These are phyloP conservation scores for Neodidymelliopsis sp. DNA, from an alignment of 2,329 filamentous ascomycete genomes.

Conservation along the genomic window DNA sequence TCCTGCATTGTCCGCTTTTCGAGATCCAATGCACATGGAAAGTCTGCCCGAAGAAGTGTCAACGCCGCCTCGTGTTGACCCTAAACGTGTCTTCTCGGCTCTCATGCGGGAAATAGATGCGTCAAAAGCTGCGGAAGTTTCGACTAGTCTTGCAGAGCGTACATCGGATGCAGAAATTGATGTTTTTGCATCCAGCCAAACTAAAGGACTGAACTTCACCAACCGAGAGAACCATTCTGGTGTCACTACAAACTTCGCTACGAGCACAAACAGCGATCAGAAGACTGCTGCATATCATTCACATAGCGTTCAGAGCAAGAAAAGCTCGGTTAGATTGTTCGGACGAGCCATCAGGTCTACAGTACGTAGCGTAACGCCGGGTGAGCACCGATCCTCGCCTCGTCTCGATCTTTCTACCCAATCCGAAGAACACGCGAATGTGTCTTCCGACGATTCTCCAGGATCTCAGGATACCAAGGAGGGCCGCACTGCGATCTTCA, in stretches of 20 bases:
- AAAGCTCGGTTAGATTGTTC: conserved; percentile 38
- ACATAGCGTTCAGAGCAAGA: conserved; percentile 30
- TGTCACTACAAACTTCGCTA: conserved; percentile 16
- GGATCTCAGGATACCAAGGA: not conserved
- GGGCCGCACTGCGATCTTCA: not conserved
- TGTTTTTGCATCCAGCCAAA: conserved; percentile 35
- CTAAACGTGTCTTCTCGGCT: conserved; percentile 47
- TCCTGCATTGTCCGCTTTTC: conserved; percentile 36
- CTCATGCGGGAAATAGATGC: conserved; percentile 45
- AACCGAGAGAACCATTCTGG: conserved; percentile 22
- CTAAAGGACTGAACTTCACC: conserved; percentile 23
- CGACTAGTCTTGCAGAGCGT: not conserved
- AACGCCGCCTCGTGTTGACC: conserved; percentile 37
- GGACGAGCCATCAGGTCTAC: conserved; percentile 43
- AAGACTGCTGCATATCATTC: conserved; percentile 19
- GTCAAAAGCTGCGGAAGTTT: conserved; percentile 18
- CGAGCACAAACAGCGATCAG: conserved; percentile 19
- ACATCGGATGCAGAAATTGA: conserved; percentile 34
- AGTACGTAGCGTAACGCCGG: conserved; percentile 49
- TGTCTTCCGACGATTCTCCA: conserved; percentile 13
- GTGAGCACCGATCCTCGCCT: conserved; percentile 22
- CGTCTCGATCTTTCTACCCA: conserved; percentile 12
- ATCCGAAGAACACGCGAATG: conserved; percentile 10
- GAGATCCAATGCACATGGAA: conserved; percentile 43
- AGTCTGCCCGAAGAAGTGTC: conserved; percentile 34